Percentiles rank a stretch among this genome's conserved stretches.
phyloP scores from a whole-genome alignment of 805 yeast species.

The Ogataea naganishii region DNA sequence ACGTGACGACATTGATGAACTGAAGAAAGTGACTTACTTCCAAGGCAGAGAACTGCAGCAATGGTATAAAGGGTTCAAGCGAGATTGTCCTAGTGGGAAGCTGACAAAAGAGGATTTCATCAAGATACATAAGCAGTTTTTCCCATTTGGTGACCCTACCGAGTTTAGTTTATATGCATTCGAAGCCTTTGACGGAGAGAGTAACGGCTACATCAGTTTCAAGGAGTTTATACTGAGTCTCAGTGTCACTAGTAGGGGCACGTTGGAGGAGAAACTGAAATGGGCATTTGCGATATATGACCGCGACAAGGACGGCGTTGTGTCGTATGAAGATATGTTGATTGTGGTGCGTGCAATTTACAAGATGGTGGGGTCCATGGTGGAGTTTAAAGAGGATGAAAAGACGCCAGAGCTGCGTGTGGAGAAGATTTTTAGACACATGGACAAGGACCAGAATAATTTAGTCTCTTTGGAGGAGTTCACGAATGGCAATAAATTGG shows the following conservation, averaged over 20 bases:
- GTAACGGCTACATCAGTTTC: constrained; percentile 77
- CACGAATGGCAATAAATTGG: constrained; percentile 68
- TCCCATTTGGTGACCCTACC: constrained; percentile 96
- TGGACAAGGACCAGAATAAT: constrained; percentile 65
- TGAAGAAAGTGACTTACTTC: constrained; percentile 82
- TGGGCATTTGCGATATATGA: constrained; percentile 93
- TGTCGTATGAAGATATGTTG: constrained; percentile 71
- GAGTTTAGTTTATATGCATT: constrained; percentile 86
- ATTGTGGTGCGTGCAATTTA: constrained; percentile 76
- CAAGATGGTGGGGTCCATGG: constrained; percentile 94
- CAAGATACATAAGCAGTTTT: constrained; percentile 90
- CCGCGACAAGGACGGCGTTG: constrained; percentile 66
- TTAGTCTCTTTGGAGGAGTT: constrained; percentile 79
- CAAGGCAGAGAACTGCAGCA: constrained; percentile 93
- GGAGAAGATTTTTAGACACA: constrained; percentile 63
- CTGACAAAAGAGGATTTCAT: constrained; percentile 80
- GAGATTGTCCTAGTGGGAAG: constrained; percentile 92
- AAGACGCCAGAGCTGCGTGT: constrained; percentile 86
- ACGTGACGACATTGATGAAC: constrained; percentile 77
- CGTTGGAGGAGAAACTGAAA: constrained; percentile 69
- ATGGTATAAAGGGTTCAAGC: constrained; percentile 93
- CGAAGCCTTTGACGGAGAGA: constrained; percentile 79
- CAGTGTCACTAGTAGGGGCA: constrained; percentile 80
- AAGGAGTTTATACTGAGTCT: constrained; percentile 86
- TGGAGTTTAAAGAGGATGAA: constrained; percentile 79